phyloP scores from a whole-genome alignment of 2,329 filamentous ascomycete species.

The Neofusicoccum umdonicola region DNA sequence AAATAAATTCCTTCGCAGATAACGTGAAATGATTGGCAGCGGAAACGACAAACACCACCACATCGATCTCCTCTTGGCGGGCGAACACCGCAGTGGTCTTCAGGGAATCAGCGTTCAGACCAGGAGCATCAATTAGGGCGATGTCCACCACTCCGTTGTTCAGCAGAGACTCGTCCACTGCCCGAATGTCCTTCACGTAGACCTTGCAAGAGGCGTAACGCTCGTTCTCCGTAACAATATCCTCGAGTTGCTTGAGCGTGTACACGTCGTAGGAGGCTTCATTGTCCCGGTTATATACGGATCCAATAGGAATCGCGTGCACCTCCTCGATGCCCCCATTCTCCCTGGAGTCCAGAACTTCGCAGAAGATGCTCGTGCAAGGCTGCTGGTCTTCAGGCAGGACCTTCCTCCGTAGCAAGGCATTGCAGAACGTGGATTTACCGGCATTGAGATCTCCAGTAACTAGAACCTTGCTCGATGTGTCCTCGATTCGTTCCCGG shows the following conservation, averaged over 20 bases:
- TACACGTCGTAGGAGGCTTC: conserved; percentile 94
- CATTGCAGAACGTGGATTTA: conserved; percentile 98
- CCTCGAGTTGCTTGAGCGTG: conserved; percentile 72
- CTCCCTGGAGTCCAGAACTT: conserved; percentile 87
- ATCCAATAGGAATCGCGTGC: conserved; percentile 84
- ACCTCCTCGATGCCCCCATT: conserved; percentile 92
- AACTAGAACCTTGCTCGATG: conserved; percentile 91
- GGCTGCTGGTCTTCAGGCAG: conserved; percentile 96
- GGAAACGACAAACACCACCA: conserved; percentile 96
- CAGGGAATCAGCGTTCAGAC: conserved; percentile 90
- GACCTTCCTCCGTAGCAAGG: conserved; percentile 86
- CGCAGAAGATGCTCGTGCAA: conserved; percentile 97
- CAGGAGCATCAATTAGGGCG: conserved; percentile 92
- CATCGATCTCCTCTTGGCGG: conserved; percentile 95
- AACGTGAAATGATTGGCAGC: conserved; percentile 97
- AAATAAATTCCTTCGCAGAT: conserved; percentile 96
- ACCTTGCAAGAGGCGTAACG: conserved; percentile 94
- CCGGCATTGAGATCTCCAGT: conserved; percentile 96
- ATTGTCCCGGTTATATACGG: conserved; percentile 79
- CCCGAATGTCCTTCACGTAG: conserved; percentile 85
- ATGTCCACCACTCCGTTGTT: conserved; percentile 99
- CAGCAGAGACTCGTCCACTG: conserved; percentile 87
- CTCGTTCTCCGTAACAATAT: conserved; percentile 84
- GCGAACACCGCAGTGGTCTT: conserved; percentile 98
- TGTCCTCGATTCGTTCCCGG: conserved; percentile 93